Evolutionary conservation across 192 early-diverging fungal species (phyloP).

Genomic region (Mortierella antarctica): DNA sequence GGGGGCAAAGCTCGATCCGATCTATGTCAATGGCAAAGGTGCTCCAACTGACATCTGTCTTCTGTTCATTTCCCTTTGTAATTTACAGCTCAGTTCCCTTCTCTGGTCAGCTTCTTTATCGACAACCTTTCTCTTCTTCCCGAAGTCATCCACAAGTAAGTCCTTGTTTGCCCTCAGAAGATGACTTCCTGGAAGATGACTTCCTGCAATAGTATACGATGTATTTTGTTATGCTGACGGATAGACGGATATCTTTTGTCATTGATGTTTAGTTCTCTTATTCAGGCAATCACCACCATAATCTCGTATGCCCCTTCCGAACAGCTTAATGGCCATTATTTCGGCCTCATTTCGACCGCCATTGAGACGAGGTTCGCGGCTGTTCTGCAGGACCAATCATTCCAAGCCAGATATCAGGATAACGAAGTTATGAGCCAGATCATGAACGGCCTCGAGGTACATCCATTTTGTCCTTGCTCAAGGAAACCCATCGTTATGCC

Average conservation of each 20-base stretch:
- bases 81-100: conserved; percentile 61
- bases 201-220: too few species aligned
- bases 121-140: conserved; percentile 66
- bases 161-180: not conserved
- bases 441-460: conserved; percentile 74
- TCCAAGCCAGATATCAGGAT: conserved; percentile 65
- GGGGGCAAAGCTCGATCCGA: too few species aligned
- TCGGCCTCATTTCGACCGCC: conserved; percentile 62
- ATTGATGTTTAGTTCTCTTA: conserved; percentile 59
- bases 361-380: conserved; percentile 70
- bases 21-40: not conserved
- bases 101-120: conserved; percentile 70
- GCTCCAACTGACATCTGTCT: not conserved
- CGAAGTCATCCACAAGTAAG: conserved; percentile 70
- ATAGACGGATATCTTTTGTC: not conserved
- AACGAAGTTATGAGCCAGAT: conserved; percentile 65
- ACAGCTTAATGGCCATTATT: conserved; percentile 65
- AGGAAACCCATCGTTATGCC: not conserved
- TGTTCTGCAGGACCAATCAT: conserved; percentile 69
- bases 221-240: too few species aligned
- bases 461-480: not conserved
- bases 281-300: conserved; percentile 72
- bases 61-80: conserved; percentile 12
- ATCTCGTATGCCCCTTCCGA: conserved; percentile 63
- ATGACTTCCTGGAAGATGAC: too few species aligned